Percentiles rank a stretch among this genome's conserved stretches.
Conservation (phyloP, 139 green algal species). For the Volvox reticuliferus region DNA sequence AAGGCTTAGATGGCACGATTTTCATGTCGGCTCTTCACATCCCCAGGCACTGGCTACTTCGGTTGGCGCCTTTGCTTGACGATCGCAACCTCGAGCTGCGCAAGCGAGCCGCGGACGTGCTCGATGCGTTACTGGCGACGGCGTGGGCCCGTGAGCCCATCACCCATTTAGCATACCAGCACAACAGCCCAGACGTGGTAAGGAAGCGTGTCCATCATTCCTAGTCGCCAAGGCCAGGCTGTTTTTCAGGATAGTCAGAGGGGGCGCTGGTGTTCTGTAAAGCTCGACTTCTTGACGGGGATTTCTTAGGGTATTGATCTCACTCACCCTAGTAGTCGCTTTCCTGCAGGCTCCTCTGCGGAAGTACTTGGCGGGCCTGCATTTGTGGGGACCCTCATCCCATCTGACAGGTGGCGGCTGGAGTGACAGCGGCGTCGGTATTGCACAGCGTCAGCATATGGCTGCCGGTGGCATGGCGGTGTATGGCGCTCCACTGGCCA, state of each 20-base stretch:
- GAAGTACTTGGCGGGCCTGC: not conserved
- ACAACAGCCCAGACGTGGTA: conserved; percentile 42
- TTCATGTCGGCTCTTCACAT: too few species aligned
- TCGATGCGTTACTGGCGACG: conserved; percentile 7
- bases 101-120: not conserved
- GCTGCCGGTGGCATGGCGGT: not conserved
- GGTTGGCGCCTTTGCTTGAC: conserved; percentile 36
- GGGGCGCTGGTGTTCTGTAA: too few species aligned
- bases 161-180: conserved; percentile 37
- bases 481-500: not conserved
- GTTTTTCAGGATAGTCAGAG: too few species aligned
- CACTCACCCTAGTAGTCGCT: not conserved
- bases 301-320: too few species aligned
- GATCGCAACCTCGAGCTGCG: conserved; percentile 16
- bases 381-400: not conserved
- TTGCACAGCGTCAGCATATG: not conserved
- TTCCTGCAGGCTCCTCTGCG: conserved; percentile 1
- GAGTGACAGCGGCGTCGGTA: not conserved
- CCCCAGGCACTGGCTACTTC: conserved; percentile 40
- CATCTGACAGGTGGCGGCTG: not conserved
- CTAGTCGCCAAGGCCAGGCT: too few species aligned
- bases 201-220: not conserved
- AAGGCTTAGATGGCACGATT: too few species aligned
- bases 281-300: too few species aligned
- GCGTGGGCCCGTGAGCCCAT: conserved; percentile 28